Conservation (phyloP, 768 basidiomycete species). For the Serendipita sp. region DNA sequence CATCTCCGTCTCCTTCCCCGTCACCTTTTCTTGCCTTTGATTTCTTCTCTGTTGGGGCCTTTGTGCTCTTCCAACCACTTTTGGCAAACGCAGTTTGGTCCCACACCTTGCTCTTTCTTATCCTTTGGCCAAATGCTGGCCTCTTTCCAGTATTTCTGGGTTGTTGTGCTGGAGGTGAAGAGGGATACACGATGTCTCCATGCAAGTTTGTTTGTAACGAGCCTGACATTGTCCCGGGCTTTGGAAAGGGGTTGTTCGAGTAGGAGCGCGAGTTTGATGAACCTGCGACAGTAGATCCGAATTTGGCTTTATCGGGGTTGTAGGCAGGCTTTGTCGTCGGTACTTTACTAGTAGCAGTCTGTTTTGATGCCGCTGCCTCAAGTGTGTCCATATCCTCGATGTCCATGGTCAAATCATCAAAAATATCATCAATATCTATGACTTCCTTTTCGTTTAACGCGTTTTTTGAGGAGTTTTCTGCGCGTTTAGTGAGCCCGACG, state of each 20-base stretch:
- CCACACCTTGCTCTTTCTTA: conserved; percentile 67
- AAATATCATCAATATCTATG: not conserved
- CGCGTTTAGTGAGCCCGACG: not conserved
- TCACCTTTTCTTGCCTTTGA: conserved; percentile 27
- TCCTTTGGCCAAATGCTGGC: conserved; percentile 32
- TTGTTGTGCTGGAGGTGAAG: not conserved
- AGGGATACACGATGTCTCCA: conserved; percentile 7
- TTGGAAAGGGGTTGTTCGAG: conserved; percentile 7
- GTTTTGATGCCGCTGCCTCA: not conserved
- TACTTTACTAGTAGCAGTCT: conserved; percentile 7
- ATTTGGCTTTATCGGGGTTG: no score
- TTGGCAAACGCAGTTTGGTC: conserved; percentile 80
- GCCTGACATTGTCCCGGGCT: not conserved
- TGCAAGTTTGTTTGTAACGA: conserved; percentile 6
- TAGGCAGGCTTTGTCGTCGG: not conserved
- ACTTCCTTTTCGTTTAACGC: not conserved
- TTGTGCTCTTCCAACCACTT: conserved; percentile 40
- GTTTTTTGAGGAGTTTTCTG: not conserved
- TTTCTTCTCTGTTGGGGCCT: conserved; percentile 35
- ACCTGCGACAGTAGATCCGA: not conserved
- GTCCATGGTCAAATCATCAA: not conserved
- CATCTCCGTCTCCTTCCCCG: conserved; percentile 35
- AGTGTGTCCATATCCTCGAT: conserved; percentile 7
- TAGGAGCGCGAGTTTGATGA: not conserved
- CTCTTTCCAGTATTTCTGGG: not conserved